Evolutionary conservation across 208 protist species (phyloP).

Genomic region (Polymyxa betae): DNA sequence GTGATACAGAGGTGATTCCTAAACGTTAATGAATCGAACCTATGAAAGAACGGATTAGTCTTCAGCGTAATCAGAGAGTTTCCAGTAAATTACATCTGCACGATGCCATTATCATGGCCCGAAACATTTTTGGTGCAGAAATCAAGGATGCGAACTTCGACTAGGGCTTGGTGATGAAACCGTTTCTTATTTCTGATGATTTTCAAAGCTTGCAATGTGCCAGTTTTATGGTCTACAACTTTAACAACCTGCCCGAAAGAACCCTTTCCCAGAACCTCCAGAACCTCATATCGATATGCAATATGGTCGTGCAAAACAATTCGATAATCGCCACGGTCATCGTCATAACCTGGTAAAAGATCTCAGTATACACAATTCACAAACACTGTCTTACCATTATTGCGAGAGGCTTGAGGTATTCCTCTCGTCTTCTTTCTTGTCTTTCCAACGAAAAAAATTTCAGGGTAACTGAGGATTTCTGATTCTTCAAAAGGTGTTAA

Average conservation of each 20-base stretch:
- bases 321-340: constrained; percentile 84
- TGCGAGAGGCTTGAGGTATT: not conserved
- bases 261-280: constrained; percentile 80
- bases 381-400: constrained; percentile 21
- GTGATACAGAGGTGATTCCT: constrained; percentile 80
- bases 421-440: constrained; percentile 45
- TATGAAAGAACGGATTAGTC: not conserved
- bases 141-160: constrained; percentile 83
- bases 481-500: constrained; percentile 34
- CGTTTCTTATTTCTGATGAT: constrained; percentile 83
- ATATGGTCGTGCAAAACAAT: constrained; percentile 86
- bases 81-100: constrained; percentile 68
- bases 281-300: constrained; percentile 84
- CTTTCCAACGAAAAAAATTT: constrained; percentile 46
- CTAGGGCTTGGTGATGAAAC: constrained; percentile 80
- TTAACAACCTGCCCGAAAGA: constrained; percentile 89
- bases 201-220: constrained; percentile 78
- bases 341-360: constrained; percentile 81
- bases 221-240: constrained; percentile 78
- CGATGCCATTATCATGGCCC: constrained; percentile 65
- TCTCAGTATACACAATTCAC: not conserved
- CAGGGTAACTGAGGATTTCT: constrained; percentile 33
- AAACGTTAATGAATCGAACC: constrained; percentile 77
- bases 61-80: not conserved
- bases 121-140: constrained; percentile 65